Evolutionary conservation across 768 basidiomycete species (phyloP).

Genomic region (Pholiota microspora): DNA sequence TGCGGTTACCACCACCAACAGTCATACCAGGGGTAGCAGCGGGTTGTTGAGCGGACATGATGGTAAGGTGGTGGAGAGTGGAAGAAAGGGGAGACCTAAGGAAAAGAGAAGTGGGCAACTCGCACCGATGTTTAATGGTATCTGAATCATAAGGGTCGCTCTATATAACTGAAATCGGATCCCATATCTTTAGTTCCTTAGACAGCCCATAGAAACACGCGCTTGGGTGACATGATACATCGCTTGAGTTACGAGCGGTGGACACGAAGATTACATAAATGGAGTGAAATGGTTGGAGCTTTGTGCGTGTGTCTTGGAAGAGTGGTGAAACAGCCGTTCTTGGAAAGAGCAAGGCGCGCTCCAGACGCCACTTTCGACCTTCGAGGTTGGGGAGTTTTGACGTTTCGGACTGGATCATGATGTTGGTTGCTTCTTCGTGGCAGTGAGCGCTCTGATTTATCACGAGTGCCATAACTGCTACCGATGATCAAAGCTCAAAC

Average conservation of each 20-base stretch:
- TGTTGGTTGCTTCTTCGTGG: background rate
- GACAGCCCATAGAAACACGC: background rate
- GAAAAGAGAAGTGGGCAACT: background rate
- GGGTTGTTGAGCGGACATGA: slow-evolving; percentile 22
- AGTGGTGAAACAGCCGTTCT: background rate
- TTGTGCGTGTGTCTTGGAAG: background rate
- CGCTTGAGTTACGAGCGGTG: no score
- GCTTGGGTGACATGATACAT: background rate
- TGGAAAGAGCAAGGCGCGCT: background rate
- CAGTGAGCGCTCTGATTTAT: background rate
- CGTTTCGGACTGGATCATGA: background rate
- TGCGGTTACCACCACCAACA: slow-evolving; percentile 28
- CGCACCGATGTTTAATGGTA: background rate
- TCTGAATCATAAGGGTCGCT: background rate
- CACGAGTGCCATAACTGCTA: no score
- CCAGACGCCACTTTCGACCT: background rate
- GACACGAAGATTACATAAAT: background rate
- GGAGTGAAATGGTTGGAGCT: background rate
- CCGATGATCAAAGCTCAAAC: no score
- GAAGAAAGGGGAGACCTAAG: background rate
- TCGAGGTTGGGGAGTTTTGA: background rate
- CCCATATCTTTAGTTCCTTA: background rate
- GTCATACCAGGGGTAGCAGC: slow-evolving; percentile 23
- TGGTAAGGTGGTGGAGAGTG: background rate
- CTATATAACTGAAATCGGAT: background rate